These are phyloP conservation scores for Clitopilus hobsonii DNA, from an alignment of 768 basidiomycete species.

Conservation along the genomic window DNA sequence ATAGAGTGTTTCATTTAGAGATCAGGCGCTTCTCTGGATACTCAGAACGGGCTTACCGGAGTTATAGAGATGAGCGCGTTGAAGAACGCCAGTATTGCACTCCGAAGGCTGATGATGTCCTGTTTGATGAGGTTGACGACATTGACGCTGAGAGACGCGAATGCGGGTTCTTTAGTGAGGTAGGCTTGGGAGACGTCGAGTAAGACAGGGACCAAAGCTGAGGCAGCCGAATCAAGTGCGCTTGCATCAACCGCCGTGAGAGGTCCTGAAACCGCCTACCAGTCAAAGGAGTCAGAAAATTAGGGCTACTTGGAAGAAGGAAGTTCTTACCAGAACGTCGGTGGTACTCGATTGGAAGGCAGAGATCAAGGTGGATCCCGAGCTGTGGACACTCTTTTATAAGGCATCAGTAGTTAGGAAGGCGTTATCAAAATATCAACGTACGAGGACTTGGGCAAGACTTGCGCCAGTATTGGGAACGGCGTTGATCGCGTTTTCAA, in stretches of 20 bases:
- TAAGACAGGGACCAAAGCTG: slow-evolving; percentile 21
- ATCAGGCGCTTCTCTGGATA: neutral
- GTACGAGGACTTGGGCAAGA: no score
- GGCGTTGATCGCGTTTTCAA: no score
- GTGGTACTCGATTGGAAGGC: slow-evolving; percentile 18
- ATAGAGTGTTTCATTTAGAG: no score
- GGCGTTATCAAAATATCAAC: no score
- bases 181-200: slow-evolving; percentile 17
- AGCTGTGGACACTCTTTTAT: slow-evolving; percentile 20
- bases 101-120: slow-evolving; percentile 23
- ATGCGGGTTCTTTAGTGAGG: slow-evolving; percentile 19
- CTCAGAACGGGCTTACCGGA: slow-evolving; percentile 17
- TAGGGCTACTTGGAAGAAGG: no score
- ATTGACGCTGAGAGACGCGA: slow-evolving; percentile 22
- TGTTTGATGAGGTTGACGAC: slow-evolving; percentile 23
- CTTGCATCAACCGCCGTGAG: slow-evolving; percentile 16
- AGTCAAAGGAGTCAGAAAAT: no score
- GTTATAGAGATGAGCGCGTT: slow-evolving; percentile 14
- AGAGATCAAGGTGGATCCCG: slow-evolving; percentile 13
- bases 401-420: neutral
- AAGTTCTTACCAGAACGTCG: slow-evolving; percentile 18
- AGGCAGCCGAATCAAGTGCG: slow-evolving; percentile 15
- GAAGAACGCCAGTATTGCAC: slow-evolving; percentile 16
- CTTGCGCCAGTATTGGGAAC: no score
- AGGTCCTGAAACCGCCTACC: neutral